Percentiles rank a stretch among this genome's conserved stretches.
phyloP scores from a whole-genome alignment of 441 rosid species.

The Brassica hybrid region DNA sequence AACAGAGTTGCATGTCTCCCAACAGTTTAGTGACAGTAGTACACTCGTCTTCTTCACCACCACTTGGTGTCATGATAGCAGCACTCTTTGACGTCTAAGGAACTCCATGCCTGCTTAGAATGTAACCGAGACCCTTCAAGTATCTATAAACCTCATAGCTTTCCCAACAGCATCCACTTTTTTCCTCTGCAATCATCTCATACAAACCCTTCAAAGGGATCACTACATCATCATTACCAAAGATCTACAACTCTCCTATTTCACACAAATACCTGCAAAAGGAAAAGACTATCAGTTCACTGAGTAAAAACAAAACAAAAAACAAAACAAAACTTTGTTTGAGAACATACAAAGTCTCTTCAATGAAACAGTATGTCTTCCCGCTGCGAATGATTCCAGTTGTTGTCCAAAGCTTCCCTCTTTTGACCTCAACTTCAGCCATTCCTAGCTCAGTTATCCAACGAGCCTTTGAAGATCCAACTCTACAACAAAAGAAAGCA shows the following conservation, averaged over 20 bases:
- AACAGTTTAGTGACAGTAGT: slow-evolving; percentile 44
- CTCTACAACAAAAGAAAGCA: slow-evolving; percentile 46
- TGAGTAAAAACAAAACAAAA: too few relatives aligned
- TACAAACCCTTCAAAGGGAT: too few relatives aligned
- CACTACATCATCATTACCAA: too few relatives aligned
- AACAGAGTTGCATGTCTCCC: slow-evolving; percentile 49
- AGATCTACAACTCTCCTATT: too few relatives aligned
- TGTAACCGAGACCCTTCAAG: slow-evolving; percentile 81
- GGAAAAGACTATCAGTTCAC: too few relatives aligned
- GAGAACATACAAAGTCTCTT: slow-evolving; percentile 64
- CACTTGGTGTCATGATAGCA: not conserved
- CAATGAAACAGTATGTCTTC: slow-evolving; percentile 61
- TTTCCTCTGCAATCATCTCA: too few relatives aligned
- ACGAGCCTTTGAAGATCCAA: slow-evolving; percentile 66
- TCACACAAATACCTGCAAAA: too few relatives aligned
- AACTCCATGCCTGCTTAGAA: slow-evolving; percentile 66
- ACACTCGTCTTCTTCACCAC: slow-evolving; percentile 16
- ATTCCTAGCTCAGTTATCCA: slow-evolving; percentile 65
- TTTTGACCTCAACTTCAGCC: slow-evolving; percentile 76
- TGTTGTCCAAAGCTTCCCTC: slow-evolving; percentile 85
- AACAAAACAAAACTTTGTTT: too few relatives aligned
- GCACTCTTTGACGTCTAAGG: slow-evolving; percentile 60
- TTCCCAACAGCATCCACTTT: slow-evolving; percentile 15
- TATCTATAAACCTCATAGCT: slow-evolving; percentile 68
- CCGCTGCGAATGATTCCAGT: slow-evolving; percentile 66